Conservation (phyloP, 1,284 basidiomycete genomes). For the Trametes polyzona region DNA sequence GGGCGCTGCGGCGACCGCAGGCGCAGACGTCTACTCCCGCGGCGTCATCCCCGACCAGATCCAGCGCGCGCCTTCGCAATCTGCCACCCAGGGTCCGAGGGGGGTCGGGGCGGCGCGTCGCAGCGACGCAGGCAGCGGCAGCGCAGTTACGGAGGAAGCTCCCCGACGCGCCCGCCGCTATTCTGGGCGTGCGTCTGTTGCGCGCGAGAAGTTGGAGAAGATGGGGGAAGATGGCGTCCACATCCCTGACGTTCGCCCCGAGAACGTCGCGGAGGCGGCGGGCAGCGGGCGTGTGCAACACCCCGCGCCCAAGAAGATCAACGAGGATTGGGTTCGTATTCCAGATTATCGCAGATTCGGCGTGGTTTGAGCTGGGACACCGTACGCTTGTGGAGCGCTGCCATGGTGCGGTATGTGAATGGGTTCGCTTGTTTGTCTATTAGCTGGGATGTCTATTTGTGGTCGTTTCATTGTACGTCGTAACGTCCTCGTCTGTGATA, state of each 20-base stretch:
- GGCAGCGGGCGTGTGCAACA: neutral
- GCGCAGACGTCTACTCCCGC: neutral
- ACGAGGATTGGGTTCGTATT: neutral
- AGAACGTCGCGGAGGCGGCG: constrained; percentile 2
- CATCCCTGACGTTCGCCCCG: constrained; percentile 6
- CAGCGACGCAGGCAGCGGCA: too few species aligned
- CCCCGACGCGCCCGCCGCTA: neutral
- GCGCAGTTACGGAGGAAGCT: too few species aligned
- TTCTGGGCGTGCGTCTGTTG: neutral
- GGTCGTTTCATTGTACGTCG: too few species aligned
- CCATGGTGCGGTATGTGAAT: too few species aligned
- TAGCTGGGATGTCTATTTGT: too few species aligned
- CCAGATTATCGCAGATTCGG: neutral
- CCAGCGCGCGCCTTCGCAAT: too few species aligned
- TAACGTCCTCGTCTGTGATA: too few species aligned
- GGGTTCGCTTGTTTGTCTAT: too few species aligned
- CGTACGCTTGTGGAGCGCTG: neutral
- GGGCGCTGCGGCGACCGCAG: neutral
- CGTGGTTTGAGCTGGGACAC: too few species aligned
- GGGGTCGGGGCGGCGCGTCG: too few species aligned
- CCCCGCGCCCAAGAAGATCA: neutral
- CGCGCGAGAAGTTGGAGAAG: neutral
- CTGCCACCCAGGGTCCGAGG: too few species aligned
- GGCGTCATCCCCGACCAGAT: neutral
- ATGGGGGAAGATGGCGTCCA: constrained; percentile 4